Evolutionary conservation across 2,329 filamentous ascomycete species (phyloP), one percentile per base, ranked within the genome.

Genomic region (Xylaria polymorpha): DNA sequence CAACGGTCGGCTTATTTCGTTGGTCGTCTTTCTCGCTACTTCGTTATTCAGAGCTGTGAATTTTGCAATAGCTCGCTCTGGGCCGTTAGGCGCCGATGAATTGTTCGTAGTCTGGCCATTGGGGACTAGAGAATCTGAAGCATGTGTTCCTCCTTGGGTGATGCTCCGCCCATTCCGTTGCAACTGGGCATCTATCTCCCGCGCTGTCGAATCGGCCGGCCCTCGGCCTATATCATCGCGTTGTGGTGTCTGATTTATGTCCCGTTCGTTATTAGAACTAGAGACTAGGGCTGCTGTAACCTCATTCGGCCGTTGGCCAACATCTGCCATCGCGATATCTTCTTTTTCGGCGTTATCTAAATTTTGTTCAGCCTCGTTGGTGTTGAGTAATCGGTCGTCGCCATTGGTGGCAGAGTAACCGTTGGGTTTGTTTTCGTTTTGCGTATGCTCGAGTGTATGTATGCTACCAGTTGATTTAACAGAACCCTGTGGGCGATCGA

Each of bases 271-370:
- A 15, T 72, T 73, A 3, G 74, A 74, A 15, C 67, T 74, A 14
- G 66, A 63, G 22, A 69, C 57, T 55, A 74, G 75, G 0, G 72
- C 61, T 9, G 55, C 59, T 37, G 57, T 64, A 50, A n/a, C 20
- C 72, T 62, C 78, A 25, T 67, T 67, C n/a, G 74, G 70, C 44
- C 55, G 41, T 3, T 66, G 57, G 39, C 74, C 72, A 2, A 67
- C 72, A 29, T 79, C 81, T 4, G 70, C 70, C 81, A 83, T 78
- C 7, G 72, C 53, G 37, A 65, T 68, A 64, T 77, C 76, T 1
- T 51, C 65, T 29, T 72, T 71, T 15, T 64, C 67, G 15, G 57
- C 67, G 1, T 44, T 67, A 51, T 65, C 62, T 29, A 69, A 61
- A 12, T 71, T 73, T 9, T 57, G n/a, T 35, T 18, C 61, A 22